phyloP scores from a whole-genome alignment of 2,329 filamentous ascomycete species.

The Hypomyces rosellus region DNA sequence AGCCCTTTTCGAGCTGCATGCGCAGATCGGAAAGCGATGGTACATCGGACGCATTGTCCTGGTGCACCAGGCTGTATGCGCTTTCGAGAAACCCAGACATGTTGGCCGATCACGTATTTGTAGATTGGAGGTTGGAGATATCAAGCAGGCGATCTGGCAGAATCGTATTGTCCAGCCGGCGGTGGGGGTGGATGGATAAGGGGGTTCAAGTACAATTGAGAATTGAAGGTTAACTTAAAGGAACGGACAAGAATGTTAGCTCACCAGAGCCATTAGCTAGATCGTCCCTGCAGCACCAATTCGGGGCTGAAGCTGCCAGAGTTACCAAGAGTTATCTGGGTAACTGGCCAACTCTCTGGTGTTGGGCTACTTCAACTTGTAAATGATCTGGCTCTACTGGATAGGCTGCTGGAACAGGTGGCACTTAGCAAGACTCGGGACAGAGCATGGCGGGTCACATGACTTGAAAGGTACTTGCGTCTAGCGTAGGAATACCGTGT shows the following conservation, averaged over 20 bases:
- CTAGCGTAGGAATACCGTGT: neutral
- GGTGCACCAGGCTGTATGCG: conserved; percentile 92
- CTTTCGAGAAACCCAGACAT: conserved; percentile 96
- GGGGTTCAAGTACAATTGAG: conserved; percentile 18
- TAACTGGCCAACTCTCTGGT: conserved; percentile 20
- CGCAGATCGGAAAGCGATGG: conserved; percentile 86
- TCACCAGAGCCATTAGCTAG: conserved; percentile 25
- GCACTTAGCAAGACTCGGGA: conserved; percentile 27
- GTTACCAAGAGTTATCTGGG: conserved; percentile 22
- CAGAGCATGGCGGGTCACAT: conserved; percentile 26
- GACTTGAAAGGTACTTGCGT: conserved; percentile 8
- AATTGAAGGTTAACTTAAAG: conserved; percentile 18
- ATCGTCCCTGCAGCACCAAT: conserved; percentile 20
- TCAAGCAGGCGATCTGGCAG: conserved; percentile 9
- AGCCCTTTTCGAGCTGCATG: conserved; percentile 88
- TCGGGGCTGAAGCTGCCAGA: conserved; percentile 21
- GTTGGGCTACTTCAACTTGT: conserved; percentile 22
- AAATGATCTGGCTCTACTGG: conserved; percentile 29
- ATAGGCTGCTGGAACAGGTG: conserved; percentile 32
- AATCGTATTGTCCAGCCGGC: conserved; percentile 22
- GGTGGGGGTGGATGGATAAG: conserved; percentile 27
- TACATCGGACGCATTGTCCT: conserved; percentile 93
- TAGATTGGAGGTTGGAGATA: conserved; percentile 14
- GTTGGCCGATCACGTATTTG: conserved; percentile 33
- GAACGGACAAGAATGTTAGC: conserved; percentile 18